Base-by-base conservation (phyloP, 176 grass and related monocot species). In the Carex scoparia region DNA sequence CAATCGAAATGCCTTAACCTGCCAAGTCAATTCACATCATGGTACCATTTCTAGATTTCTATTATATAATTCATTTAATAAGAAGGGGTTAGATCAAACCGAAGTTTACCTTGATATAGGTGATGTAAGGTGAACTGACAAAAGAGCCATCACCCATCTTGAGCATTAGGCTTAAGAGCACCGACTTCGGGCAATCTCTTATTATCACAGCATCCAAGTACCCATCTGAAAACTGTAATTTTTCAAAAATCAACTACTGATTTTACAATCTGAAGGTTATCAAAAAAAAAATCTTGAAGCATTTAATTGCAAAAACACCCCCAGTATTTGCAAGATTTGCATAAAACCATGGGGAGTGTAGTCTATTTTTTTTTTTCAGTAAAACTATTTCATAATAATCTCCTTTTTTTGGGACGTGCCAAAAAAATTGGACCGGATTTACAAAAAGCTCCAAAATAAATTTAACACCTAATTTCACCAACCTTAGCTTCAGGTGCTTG, bases 151-250 rank as follows among this genome's bases (percentile, higher is more conserved):
- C 97, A 78, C 88, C 89, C 90, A 89, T 92, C 85, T 94, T 85
- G 58, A 96, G 42, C 79, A 99, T 16, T 30, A 96, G 85, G 46
- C 80, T 84, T 7, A 91, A 64, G 56, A 89, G 81, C 38, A 84
- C 90, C 35, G 87, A 91, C 69, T 84, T 88, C 13, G 97, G 91
- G 83, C 97, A 99, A 4, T 99, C 88, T 90, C 76, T 95, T 64
- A 99, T 82, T 84, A 99, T 91, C n/a, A 91, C 87, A 38, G 69
- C 91, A 82, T 99, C 97, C 90, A 99, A 87, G 91, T 89, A 99
- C 44, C 97, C 97, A 90, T 99, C 97, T 31, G 93, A 90, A 81
- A 99, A 96, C 97, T 99, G 84, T 79, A 93, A 56, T 63, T 65
- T 65, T 81, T 81, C 7, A 30, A 83, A 32, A 69, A 69, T 14